Evolutionary conservation across 768 basidiomycete species (phyloP).

Genomic region (Pisolithus albus): DNA sequence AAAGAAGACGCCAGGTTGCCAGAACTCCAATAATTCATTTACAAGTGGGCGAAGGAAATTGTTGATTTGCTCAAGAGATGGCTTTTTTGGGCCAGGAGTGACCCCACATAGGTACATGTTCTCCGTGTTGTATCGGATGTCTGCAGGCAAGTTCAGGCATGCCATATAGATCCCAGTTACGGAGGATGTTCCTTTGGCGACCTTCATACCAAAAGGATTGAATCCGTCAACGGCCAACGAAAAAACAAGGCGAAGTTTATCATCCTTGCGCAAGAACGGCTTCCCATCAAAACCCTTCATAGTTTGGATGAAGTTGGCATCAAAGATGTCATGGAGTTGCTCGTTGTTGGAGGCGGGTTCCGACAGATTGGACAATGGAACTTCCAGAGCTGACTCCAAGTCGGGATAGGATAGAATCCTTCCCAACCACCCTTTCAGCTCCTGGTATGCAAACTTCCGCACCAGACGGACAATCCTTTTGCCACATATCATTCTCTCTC

Average conservation of each 20-base stretch:
- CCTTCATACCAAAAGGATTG: constrained; percentile 18
- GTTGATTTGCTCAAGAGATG: constrained; percentile 28
- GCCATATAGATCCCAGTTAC: constrained; percentile 25
- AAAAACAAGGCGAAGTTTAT: constrained; percentile 17
- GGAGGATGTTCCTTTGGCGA: constrained; percentile 19
- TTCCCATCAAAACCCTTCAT: too few relatives aligned
- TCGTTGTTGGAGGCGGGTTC: too few relatives aligned
- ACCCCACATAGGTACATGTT: constrained; percentile 36
- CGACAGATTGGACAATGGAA: neutral
- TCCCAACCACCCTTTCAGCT: constrained; percentile 22
- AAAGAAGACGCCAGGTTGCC: constrained; percentile 26
- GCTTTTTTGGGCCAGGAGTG: constrained; percentile 36
- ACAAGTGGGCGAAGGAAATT: constrained; percentile 27
- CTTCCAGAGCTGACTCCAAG: constrained; percentile 23
- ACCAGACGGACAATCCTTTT: neutral
- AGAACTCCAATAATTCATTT: constrained; percentile 22
- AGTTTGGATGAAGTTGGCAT: too few relatives aligned
- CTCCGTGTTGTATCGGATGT: constrained; percentile 25
- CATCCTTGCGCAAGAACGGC: constrained; percentile 12
- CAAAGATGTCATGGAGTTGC: too few relatives aligned
- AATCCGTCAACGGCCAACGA: constrained; percentile 14
- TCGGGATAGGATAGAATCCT: constrained; percentile 19
- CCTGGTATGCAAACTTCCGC: constrained; percentile 19
- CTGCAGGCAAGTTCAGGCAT: constrained; percentile 30
- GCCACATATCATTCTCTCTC: too few relatives aligned